phyloP scores from a whole-genome alignment of 2,329 filamentous ascomycete genomes.

The Arthrobotrys sinensis region DNA sequence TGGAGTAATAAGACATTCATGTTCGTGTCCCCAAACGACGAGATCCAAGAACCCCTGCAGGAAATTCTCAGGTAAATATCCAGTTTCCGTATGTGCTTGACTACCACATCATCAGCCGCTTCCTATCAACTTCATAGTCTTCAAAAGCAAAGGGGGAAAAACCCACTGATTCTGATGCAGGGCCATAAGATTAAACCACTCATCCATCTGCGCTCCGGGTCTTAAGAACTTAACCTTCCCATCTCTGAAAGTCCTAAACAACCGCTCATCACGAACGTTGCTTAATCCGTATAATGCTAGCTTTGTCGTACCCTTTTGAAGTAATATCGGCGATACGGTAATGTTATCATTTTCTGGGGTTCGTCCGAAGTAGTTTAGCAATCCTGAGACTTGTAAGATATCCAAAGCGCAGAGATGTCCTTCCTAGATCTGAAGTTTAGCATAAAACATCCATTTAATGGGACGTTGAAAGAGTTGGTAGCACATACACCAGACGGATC shows the following conservation, averaged over 20 bases:
- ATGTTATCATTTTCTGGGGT: slow-evolving; percentile 95
- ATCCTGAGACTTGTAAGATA: slow-evolving; percentile 87
- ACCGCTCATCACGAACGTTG: slow-evolving; percentile 93
- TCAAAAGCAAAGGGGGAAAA: not conserved
- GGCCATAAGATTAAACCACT: slow-evolving; percentile 97
- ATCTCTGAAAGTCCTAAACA: slow-evolving; percentile 94
- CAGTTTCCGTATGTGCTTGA: slow-evolving; percentile 88
- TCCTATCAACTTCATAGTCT: not conserved
- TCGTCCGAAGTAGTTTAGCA: slow-evolving; percentile 96
- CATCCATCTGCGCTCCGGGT: slow-evolving; percentile 81
- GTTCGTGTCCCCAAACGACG: slow-evolving; percentile 96
- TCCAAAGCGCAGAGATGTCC: slow-evolving; percentile 93
- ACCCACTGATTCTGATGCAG: slow-evolving; percentile 90
- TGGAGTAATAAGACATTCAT: slow-evolving; percentile 93
- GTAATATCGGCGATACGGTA: slow-evolving; percentile 86
- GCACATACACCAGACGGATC: slow-evolving; percentile 83
- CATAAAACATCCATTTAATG: not conserved
- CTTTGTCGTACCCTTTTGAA: slow-evolving; percentile 95
- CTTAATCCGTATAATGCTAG: slow-evolving; percentile 93
- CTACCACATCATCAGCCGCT: slow-evolving; percentile 62
- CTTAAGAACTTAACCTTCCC: slow-evolving; percentile 94
- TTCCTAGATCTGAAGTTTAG: slow-evolving; percentile 70
- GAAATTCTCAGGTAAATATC: slow-evolving; percentile 94
- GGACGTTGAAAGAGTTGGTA: not conserved
- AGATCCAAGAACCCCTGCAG: slow-evolving; percentile 92